These are phyloP conservation scores for Cryptosporidium sp. DNA, from an alignment of 169 alveolate species.

Conservation along the genomic window DNA sequence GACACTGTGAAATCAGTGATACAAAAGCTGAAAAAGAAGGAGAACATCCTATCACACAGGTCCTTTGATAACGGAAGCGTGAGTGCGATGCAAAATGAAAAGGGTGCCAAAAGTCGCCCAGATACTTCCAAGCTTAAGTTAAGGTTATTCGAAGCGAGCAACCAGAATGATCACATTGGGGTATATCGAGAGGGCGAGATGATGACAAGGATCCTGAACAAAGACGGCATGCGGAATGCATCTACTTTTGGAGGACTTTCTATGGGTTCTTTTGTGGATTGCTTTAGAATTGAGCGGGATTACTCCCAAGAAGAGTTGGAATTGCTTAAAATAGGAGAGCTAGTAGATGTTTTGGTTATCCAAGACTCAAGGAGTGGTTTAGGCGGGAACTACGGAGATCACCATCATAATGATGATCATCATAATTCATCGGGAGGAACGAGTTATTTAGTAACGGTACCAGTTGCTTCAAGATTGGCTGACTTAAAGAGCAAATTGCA, in stretches of 20 bases:
- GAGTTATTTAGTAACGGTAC: constrained; percentile 19
- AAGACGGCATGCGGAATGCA: neutral
- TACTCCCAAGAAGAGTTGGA: constrained; percentile 35
- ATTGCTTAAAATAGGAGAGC: constrained; percentile 23
- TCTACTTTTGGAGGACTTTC: neutral
- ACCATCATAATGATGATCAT: neutral
- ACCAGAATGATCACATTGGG: constrained; percentile 11
- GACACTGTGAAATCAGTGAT: constrained; percentile 12
- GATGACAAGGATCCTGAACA: neutral
- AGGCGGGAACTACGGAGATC: neutral
- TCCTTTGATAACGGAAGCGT: neutral
- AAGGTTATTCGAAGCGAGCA: constrained; percentile 31
- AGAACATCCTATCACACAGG: neutral
- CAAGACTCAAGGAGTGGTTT: constrained; percentile 38
- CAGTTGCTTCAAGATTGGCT: neutral
- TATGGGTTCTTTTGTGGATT: constrained; percentile 27
- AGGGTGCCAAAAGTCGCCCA: neutral
- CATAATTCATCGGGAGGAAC: neutral
- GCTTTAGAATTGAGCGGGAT: constrained; percentile 49
- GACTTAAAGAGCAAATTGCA: constrained; percentile 20
- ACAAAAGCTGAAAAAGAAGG: neutral
- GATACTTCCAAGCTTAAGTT: neutral
- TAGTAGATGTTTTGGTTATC: constrained; percentile 23
- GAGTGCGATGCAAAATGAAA: too few species aligned
- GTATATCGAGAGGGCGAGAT: constrained; percentile 26